Evolutionary conservation across 441 rosid species (phyloP).

Genomic region (Pelargonium fulgidum): DNA sequence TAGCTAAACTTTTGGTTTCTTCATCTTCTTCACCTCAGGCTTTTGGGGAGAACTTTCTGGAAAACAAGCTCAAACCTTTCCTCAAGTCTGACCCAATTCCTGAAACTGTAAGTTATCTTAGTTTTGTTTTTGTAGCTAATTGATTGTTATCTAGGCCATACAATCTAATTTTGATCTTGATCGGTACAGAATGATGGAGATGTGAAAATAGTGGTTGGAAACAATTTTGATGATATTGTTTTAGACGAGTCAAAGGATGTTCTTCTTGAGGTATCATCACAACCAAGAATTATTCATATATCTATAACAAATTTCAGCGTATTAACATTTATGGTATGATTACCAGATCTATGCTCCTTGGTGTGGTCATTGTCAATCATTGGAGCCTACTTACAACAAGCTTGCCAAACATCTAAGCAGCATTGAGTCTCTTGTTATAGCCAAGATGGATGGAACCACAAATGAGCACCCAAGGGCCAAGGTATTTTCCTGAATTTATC

Average conservation of each 20-base stretch:
- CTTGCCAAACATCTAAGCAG: conserved; percentile 75
- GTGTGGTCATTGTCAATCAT: conserved; percentile 98
- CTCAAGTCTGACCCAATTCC: conserved; percentile 76
- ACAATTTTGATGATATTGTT: conserved; percentile 85
- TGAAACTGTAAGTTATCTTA: conserved; percentile 30
- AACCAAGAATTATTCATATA: too few species aligned
- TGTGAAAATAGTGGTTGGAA: conserved; percentile 84
- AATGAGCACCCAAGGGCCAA: conserved; percentile 95
- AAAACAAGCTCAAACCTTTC: conserved; percentile 68
- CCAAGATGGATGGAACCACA: conserved; percentile 98
- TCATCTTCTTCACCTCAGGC: conserved; percentile 27
- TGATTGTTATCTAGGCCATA: background rate
- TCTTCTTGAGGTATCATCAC: conserved; percentile 98
- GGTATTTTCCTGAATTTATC: conserved; percentile 36
- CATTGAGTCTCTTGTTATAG: conserved; percentile 76
- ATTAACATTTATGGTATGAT: too few species aligned
- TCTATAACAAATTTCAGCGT: too few species aligned
- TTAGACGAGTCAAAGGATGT: conserved; percentile 93
- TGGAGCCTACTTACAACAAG: conserved; percentile 86
- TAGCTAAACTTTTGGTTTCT: background rate
- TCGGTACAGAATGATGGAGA: conserved; percentile 72
- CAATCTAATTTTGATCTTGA: conserved; percentile 13
- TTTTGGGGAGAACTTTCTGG: conserved; percentile 60
- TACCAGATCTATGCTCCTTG: conserved; percentile 94
- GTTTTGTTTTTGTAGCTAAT: background rate